Evolutionary conservation across 306 rosid species (phyloP).

Genomic region (Carpinus fangiana): DNA sequence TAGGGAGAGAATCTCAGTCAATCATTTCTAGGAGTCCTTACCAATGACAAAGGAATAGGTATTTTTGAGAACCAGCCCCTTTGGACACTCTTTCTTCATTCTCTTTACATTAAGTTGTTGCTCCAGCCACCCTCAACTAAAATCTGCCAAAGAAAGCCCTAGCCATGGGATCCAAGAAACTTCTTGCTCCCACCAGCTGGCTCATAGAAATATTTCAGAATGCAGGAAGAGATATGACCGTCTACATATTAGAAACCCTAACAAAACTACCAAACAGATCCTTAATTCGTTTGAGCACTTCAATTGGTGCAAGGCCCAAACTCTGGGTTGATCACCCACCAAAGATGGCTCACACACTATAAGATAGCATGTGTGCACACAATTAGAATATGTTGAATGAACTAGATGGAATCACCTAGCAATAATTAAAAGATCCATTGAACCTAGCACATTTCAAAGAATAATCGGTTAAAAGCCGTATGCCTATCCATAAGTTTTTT

Average conservation of each 20-base stretch:
- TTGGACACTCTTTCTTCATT: neutral
- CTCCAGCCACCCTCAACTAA: neutral
- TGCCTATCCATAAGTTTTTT: neutral
- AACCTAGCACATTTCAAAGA: slow-evolving; percentile 16
- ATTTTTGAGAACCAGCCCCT: neutral
- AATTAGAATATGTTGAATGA: neutral
- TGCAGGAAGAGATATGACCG: neutral
- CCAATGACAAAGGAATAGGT: neutral
- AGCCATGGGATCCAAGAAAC: neutral
- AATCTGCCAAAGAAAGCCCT: neutral
- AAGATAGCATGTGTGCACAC: neutral
- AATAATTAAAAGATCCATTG: neutral
- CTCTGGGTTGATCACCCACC: neutral
- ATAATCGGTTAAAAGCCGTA: slow-evolving; percentile 6
- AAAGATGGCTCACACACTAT: neutral
- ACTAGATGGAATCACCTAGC: neutral
- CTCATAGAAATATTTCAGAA: neutral
- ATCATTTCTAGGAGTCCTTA: neutral
- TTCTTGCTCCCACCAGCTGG: neutral
- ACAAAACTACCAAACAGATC: neutral
- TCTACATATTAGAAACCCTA: neutral
- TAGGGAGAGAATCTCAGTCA: neutral
- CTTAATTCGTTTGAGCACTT: neutral
- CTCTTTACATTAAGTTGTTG: neutral
- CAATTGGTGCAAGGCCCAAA: neutral